Base-by-base conservation (phyloP, 495 filamentous ascomycete genomes). In the Glonium stellatum region DNA sequence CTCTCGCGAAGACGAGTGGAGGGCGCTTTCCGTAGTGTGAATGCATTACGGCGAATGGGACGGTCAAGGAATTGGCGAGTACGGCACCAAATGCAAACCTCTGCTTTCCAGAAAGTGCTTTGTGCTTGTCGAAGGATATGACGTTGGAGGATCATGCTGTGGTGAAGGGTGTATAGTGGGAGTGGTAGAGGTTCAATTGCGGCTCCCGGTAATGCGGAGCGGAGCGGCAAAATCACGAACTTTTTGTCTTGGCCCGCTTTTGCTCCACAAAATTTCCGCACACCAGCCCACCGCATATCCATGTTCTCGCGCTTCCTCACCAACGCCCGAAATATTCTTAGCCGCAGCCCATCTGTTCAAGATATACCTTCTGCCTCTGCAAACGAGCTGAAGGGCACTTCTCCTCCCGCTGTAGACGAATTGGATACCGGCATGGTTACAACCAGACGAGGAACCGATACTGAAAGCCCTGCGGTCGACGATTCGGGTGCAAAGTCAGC, bases 251-350 rank as follows among this genome's bases (percentile, higher is more conserved):
- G 55, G 49, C 60, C 47, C 21, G 35, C 35, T 39, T 52, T 25
- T n/a, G 2, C 22, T 27, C 36, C 39, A 13, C 34, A 35, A 8
- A 66, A 62, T 57, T 54, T 60, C 52, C 34, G n/a, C n/a, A 21
- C 48, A 25, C 36, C 42, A 27, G 11, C 27, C 47, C 54, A 4
- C 23, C 4, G 39, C 36, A 48, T 18, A 36, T 46, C 34, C 61
- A 67, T 67, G 65, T 64, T 67, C 23, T 44, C 58, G 22, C 36
- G 54, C 36, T 46, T 61, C 19, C 53, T 59, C 57, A 53, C 57
- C 58, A 47, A 49, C 10, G 61, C 65, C 31, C 37, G 44, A 41
- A 52, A 58, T 49, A 54, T 64, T 22, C 49, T 67, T 4, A 64
- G 57, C 54, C 61, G 58, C 12, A 64, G 60, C 21, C 61, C 61